Percentiles rank a stretch among this genome's conserved stretches.
phyloP scores from a whole-genome alignment of 768 basidiomycete genomes.

The Porpolomopsis calyptriformis region DNA sequence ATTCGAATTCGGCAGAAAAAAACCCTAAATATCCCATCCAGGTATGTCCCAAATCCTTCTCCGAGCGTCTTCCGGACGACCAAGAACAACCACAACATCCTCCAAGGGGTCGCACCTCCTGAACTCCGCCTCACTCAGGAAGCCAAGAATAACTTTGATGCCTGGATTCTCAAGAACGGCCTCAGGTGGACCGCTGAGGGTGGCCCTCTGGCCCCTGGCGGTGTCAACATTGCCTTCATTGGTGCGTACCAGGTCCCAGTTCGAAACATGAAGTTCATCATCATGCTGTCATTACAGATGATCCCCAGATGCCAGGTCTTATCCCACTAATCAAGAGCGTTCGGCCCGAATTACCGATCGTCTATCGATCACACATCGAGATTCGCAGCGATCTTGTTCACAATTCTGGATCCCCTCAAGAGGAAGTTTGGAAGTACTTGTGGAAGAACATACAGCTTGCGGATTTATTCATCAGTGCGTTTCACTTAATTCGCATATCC shows the following conservation, averaged over 20 bases:
- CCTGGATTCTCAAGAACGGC: constrained; percentile 87
- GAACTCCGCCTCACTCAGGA: constrained; percentile 68
- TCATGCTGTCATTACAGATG: constrained; percentile 33
- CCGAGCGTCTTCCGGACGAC: constrained; percentile 88
- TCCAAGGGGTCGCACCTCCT: constrained; percentile 83
- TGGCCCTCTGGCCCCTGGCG: constrained; percentile 73
- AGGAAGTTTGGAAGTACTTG: constrained; percentile 90
- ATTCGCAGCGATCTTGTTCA: constrained; percentile 83
- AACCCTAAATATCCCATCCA: constrained; percentile 20
- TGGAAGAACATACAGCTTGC: constrained; percentile 87
- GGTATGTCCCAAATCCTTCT: constrained; percentile 84
- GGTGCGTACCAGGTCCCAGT: constrained; percentile 32
- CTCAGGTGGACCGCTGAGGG: constrained; percentile 80
- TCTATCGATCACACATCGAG: constrained; percentile 94
- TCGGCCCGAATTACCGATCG: constrained; percentile 75
- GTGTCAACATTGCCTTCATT: constrained; percentile 83
- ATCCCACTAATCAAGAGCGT: constrained; percentile 86
- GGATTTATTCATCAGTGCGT: constrained; percentile 80
- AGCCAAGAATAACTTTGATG: constrained; percentile 70
- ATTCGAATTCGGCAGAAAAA: too few species aligned
- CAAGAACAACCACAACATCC: constrained; percentile 91
- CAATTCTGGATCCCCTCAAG: constrained; percentile 70
- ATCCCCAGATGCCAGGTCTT: constrained; percentile 89
- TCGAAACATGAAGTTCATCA: background rate
- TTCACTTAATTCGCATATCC: too few species aligned